A percentile compares a stretch with the other conserved stretches of the same genome.
Conservation (phyloP, 2,329 filamentous ascomycete species). For the Onygenales sp. region DNA sequence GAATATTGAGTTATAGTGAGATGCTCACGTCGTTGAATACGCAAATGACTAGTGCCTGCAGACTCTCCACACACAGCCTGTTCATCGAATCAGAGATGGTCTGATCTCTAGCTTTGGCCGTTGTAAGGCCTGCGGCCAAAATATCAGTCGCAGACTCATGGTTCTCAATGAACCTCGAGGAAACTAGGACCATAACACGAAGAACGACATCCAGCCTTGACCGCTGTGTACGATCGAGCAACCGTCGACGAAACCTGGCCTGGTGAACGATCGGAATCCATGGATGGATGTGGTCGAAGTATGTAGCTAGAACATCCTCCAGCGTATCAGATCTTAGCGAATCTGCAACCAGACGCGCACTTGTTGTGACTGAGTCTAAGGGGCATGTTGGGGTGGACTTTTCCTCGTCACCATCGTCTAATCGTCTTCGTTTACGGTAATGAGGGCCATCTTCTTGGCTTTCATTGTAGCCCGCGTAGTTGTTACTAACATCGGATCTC, state of each 20-base stretch:
- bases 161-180: conserved; percentile 13
- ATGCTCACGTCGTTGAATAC: conserved; percentile 23
- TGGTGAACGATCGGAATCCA: conserved; percentile 28
- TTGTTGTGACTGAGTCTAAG: background rate
- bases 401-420: background rate
- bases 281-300: conserved; percentile 22
- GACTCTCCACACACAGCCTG: conserved; percentile 23
- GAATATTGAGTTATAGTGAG: background rate
- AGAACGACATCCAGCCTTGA: conserved; percentile 15
- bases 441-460: background rate
- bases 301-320: conserved; percentile 19
- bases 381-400: too few relatives aligned
- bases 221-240: conserved; percentile 11
- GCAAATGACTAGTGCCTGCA: conserved; percentile 27
- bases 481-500: background rate
- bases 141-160: background rate
- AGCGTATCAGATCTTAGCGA: conserved; percentile 12
- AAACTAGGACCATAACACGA: conserved; percentile 18
- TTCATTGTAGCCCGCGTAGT: background rate
- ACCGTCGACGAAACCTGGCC: conserved; percentile 18
- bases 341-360: background rate
- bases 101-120: conserved; percentile 8
- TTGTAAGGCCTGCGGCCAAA: conserved; percentile 12
- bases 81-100: conserved; percentile 26
- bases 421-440: background rate